Base-by-base conservation (phyloP, 768 basidiomycete genomes). In the Mycena rosella region DNA sequence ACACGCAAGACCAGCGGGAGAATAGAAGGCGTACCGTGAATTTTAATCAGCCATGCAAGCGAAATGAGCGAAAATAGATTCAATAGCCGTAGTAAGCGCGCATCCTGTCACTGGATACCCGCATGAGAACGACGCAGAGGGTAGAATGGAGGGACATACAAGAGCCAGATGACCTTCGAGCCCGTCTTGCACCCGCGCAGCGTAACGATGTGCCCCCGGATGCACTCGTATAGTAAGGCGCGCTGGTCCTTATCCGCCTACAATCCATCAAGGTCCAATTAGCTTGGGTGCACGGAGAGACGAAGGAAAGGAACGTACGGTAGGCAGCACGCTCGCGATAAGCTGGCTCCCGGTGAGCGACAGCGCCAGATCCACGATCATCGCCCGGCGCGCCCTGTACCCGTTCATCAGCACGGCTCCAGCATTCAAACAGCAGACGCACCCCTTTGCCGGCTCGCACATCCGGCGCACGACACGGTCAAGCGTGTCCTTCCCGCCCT, bases 101-200 rank as follows among this genome's bases (percentile, higher is more conserved):
- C 88, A 89, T 89, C 76, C 87, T 83, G 73, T 89, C 88, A 71
- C 88, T 88, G 67, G 29, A 24, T 61, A 32, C 20, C 42, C n/a
- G 36, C 17, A 48, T 49, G 24, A 63, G 49, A 26, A 42, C 5
- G 26, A 27, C 5, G 30, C 8, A 63, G 24, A 18, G 3, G 10
- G 49, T 26, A 17, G 2, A 53, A 7, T 20, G 3, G 44, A 26
- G 2, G 26, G 29, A 82, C 82, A 59, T 74, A 87, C 84, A 96
- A 96, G 55, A 96, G 84, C 94, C 94, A 96, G 74, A 95, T 95
- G 74, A 95, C 93, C 76, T 94, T 95, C 1, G 94, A 95, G 29
- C 94, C 94, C 2, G 94, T 94, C 84, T 95, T 95, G 76, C 93
- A 95, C 24, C 94, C 94, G 40, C 94, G 88, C n/a, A 96, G 83